Evolutionary conservation across 164 flowering plant genomes (phyloP).

Genomic region (Cinnamomum chago): DNA sequence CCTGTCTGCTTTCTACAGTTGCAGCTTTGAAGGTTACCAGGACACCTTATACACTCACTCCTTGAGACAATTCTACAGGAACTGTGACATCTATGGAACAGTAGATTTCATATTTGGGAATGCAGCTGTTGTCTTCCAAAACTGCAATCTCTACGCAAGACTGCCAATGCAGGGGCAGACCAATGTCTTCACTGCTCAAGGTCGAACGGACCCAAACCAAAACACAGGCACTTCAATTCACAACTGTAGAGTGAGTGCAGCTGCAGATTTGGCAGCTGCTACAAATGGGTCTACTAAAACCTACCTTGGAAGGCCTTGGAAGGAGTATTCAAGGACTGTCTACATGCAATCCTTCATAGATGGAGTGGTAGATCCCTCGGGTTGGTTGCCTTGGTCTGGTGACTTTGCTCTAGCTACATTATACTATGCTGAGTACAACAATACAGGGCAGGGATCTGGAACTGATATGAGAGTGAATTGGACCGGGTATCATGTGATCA

Average conservation of each 20-base stretch:
- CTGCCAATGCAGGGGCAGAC: conserved; percentile 26
- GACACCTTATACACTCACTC: conserved; percentile 39
- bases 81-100: conserved; percentile 54
- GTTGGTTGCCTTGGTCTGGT: conserved; percentile 42
- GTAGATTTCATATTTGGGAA: conserved; percentile 76
- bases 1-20: conserved; percentile 37
- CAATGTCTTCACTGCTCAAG: conserved; percentile 38
- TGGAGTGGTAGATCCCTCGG: conserved; percentile 24
- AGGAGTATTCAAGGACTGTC: conserved; percentile 42
- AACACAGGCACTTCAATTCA: conserved; percentile 38
- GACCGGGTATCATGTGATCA: conserved; percentile 34
- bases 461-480: conserved; percentile 31
- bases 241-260: conserved; percentile 27
- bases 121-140: conserved; percentile 55
- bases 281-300: conserved; percentile 16
- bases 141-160: conserved; percentile 46
- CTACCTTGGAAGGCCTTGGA: conserved; percentile 54
- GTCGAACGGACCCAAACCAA: conserved; percentile 30
- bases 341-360: conserved; percentile 31
- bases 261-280: conserved; percentile 31
- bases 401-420: conserved; percentile 37
- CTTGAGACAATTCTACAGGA: conserved; percentile 37
- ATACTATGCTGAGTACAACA: conserved; percentile 42
- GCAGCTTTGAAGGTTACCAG: conserved; percentile 42
- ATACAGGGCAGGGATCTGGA: conserved; percentile 34